These are phyloP conservation scores for Alternaria arborescens DNA, from an alignment of 2,329 filamentous ascomycete species.

Conservation along the genomic window DNA sequence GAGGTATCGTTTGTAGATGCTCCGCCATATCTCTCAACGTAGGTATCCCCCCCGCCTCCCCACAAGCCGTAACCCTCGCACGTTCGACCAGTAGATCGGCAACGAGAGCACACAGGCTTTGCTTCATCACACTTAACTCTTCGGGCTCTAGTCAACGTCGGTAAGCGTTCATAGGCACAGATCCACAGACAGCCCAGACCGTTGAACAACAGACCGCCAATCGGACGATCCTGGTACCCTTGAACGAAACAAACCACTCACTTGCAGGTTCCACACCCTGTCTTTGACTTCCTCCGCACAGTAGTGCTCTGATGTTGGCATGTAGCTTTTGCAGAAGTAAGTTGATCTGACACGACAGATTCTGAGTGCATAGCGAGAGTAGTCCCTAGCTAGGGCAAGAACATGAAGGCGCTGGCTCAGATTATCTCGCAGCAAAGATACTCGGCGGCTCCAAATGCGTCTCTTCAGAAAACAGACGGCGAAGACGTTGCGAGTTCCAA, in stretches of 20 bases:
- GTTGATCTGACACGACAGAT: background rate
- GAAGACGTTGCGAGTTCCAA: background rate
- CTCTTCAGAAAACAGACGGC: background rate
- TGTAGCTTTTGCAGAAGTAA: background rate
- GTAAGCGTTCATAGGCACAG: background rate
- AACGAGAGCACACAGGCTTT: conserved; percentile 49
- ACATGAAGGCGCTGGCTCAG: background rate
- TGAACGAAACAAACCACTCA: background rate
- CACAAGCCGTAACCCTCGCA: conserved; percentile 58
- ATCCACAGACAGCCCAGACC: background rate
- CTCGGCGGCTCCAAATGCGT: background rate
- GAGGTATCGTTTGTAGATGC: background rate
- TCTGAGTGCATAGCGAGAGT: conserved; percentile 5
- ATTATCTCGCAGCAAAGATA: background rate
- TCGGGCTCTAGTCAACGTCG: conserved; percentile 26
- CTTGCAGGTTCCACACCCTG: conserved; percentile 20
- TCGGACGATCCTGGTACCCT: background rate
- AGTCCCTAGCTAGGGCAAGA: background rate
- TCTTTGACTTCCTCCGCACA: conserved; percentile 3
- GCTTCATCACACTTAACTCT: conserved; percentile 51
- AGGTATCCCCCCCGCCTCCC: conserved; percentile 47
- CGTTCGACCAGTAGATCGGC: conserved; percentile 47
- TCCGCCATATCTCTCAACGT: conserved; percentile 12
- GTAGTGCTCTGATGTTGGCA: background rate
- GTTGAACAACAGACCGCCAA: background rate